A percentile compares a stretch with the other conserved stretches of the same genome.
Evolutionary conservation across 495 filamentous ascomycete genomes (phyloP).

Genomic region (Jackrogersella minutella): DNA sequence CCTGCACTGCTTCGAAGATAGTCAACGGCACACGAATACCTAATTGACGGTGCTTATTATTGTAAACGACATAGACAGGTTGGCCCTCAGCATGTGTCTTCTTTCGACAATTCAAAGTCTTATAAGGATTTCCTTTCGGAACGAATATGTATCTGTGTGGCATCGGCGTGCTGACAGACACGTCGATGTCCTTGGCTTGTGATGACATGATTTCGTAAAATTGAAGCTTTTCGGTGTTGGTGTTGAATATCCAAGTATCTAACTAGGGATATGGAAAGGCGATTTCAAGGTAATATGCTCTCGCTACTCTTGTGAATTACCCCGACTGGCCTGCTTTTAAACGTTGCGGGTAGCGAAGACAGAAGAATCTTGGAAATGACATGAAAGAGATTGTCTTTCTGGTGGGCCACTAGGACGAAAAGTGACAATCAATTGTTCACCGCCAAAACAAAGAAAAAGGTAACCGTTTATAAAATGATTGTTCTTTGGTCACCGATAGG

Average conservation of each 20-base stretch:
- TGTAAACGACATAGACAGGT: constrained; percentile 47
- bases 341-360: neutral
- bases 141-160: constrained; percentile 49
- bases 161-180: constrained; percentile 28
- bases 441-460: neutral
- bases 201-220: neutral
- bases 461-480: neutral
- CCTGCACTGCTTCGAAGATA: constrained; percentile 40
- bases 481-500: neutral
- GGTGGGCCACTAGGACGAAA: neutral
- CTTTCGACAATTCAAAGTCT: constrained; percentile 50
- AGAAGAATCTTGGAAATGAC: neutral
- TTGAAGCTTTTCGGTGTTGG: neutral
- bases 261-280: too few relatives aligned
- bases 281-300: neutral
- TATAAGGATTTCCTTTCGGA: constrained; percentile 49
- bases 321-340: neutral
- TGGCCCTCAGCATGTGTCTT: constrained; percentile 40
- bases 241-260: neutral
- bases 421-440: neutral
- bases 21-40: constrained; percentile 50
- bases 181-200: constrained; percentile 26
- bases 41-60: constrained; percentile 32
- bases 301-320: too few relatives aligned
- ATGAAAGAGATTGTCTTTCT: neutral